Base-by-base conservation (phyloP, 495 filamentous ascomycete species). In the Pseudotulostoma volvatum region DNA sequence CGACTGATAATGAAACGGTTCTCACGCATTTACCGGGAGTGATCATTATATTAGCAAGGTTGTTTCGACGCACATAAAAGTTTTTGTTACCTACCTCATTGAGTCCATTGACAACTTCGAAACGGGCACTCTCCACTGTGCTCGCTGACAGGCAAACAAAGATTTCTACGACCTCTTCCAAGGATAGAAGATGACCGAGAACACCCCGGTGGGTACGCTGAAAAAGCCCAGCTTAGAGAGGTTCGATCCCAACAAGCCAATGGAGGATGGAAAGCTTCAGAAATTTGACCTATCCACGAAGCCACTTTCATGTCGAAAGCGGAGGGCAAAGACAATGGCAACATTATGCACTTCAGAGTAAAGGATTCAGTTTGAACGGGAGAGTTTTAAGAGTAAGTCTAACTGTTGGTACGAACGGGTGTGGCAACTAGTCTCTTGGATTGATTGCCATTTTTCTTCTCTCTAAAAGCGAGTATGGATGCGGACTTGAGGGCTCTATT, bases 251-350 rank as follows among this genome's bases (percentile, higher is more conserved):
- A 56, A 49, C 42, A 59, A 66, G 42, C 60, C 76, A 13, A 63
- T 63, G 34, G 79, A 81, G 52, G 64, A 68, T 16, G 64, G 60
- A 32, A 62, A 69, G 51, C 17, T 52, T 33, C 60, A 64, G 51
- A 77, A 76, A 61, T 97, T 97, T 66, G 78, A 97, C 66, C 88
- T 92, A 66, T 79, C 55, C 90, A 96, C 59, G 90, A 97, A 68
- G 90, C 90, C 32, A 86, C 80, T 19, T 97, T 96, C 66, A 82
- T 86, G 77, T 73, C 83, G 8, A 81, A 82, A 41, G 72, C 81
- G 63, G 66, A 72, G 18, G 82, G 67, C 37, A 86, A 87, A 70
- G 83, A 94, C 60, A 71, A 95, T 49, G 86, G 86, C 51, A 79
- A 74, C 32, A 81, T 94, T 43, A 88, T 96, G 63, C 75, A 79